These are phyloP conservation scores for Nicotiana tabacum DNA, from an alignment of 257 asterid genomes.

Conservation along the genomic window DNA sequence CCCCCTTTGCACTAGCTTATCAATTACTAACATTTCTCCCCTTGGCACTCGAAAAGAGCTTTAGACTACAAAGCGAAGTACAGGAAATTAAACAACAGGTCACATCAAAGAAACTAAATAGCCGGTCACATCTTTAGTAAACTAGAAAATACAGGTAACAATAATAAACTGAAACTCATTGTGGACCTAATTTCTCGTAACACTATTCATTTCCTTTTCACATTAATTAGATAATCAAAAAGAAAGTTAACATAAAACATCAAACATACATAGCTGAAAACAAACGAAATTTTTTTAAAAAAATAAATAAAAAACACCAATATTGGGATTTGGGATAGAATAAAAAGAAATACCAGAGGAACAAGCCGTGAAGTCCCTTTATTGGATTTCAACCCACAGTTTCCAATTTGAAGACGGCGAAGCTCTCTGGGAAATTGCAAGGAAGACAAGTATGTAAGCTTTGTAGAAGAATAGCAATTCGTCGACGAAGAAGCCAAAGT, in stretches of 20 bases:
- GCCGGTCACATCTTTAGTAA: not conserved
- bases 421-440: constrained; percentile 47
- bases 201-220: not conserved
- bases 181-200: too few species aligned
- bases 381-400: constrained; percentile 23
- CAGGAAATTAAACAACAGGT: not conserved
- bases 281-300: not conserved
- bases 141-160: too few species aligned
- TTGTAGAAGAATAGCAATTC: not conserved
- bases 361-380: constrained; percentile 28
- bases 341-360: constrained; percentile 36
- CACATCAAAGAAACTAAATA: not conserved
- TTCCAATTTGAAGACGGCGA: constrained; percentile 34
- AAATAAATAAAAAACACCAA: not conserved
- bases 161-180: too few species aligned
- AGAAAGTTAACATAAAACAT: not conserved
- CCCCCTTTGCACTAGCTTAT: not conserved
- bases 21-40: not conserved
- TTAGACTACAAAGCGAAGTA: not conserved
- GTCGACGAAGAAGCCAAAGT: constrained; percentile 28
- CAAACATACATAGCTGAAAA: too few species aligned
- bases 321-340: not conserved
- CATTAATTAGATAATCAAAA: not conserved
- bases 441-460: constrained; percentile 42
- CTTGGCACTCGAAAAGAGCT: not conserved